Percentiles rank a stretch among this genome's conserved stretches.
Evolutionary conservation across 2,329 filamentous ascomycete genomes (phyloP).

Genomic region (Xylariales sp.): DNA sequence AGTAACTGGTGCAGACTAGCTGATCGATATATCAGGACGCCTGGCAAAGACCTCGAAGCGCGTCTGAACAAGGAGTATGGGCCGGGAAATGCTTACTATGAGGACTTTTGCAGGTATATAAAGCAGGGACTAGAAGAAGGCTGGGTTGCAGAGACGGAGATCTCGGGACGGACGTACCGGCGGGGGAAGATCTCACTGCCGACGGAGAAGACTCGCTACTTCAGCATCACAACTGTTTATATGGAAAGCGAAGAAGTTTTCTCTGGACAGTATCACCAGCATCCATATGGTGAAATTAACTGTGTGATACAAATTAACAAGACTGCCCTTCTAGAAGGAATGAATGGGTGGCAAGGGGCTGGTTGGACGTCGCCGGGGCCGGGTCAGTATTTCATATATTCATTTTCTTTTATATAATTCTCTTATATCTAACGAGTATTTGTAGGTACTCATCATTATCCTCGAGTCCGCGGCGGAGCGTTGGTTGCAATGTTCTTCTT

Average conservation of each 20-base stretch:
- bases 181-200: conserved; percentile 42
- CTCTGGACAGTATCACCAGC: conserved; percentile 47
- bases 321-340: conserved; percentile 46
- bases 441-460: conserved; percentile 55
- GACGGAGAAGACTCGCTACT: conserved; percentile 39
- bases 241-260: conserved; percentile 48
- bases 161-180: conserved; percentile 42
- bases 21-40: conserved; percentile 27
- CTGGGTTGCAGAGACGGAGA: conserved; percentile 38
- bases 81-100: conserved; percentile 36
- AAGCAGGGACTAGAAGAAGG: conserved; percentile 35
- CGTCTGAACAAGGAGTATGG: conserved; percentile 38
- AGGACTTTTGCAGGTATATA: conserved; percentile 34
- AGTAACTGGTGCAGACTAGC: background rate
- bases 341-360: conserved; percentile 51
- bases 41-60: conserved; percentile 38
- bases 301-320: conserved; percentile 47
- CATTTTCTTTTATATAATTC: too few relatives aligned
- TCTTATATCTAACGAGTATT: too few relatives aligned
- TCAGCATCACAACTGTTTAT: conserved; percentile 54
- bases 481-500: conserved; percentile 51
- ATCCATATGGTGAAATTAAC: conserved; percentile 53
- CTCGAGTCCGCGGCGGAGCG: conserved; percentile 43
- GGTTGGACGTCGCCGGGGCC: conserved; percentile 52
- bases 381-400: too few relatives aligned